Percentiles rank a stretch among this genome's conserved stretches.
These are phyloP conservation scores for thale cress (Arabidopsis thaliana) DNA, from an alignment of 345 rosid genomes.

Conservation along the genomic window DNA sequence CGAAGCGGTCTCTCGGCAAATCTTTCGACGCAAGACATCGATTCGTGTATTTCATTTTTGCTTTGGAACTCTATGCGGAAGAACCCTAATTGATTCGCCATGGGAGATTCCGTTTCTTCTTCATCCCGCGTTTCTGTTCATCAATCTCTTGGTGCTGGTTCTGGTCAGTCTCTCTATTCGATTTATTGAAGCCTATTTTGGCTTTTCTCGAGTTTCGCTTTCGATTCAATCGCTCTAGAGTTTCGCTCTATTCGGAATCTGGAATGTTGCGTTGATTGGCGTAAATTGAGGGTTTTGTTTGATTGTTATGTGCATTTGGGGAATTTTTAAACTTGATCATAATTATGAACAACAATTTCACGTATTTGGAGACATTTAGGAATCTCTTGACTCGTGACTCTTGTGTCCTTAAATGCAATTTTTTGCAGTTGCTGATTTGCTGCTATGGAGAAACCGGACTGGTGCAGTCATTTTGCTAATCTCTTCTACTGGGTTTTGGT, in stretches of 20 bases:
- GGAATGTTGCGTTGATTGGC: background rate
- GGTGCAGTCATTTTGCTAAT: conserved; percentile 56
- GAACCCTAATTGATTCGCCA: conserved; percentile 48
- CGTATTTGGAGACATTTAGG: background rate
- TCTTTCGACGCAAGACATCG: conserved; percentile 1
- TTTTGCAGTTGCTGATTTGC: conserved; percentile 73
- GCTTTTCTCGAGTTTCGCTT: background rate
- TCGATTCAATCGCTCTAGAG: background rate
- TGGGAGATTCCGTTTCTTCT: conserved; percentile 55
- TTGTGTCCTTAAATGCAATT: background rate
- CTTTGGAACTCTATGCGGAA: conserved; percentile 29
- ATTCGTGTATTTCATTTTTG: background rate
- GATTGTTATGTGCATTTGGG: background rate
- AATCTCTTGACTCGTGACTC: background rate
- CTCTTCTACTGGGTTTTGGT: conserved; percentile 70
- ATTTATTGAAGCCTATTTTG: background rate
- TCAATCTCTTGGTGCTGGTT: conserved; percentile 76
- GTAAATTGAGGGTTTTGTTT: background rate
- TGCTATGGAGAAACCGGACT: conserved; percentile 76
- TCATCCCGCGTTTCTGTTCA: conserved; percentile 64
- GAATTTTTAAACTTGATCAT: background rate
- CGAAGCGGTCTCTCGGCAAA: conserved; percentile 1
- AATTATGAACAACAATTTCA: background rate
- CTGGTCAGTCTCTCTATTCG: conserved; percentile 47
- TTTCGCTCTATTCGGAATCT: background rate